Evolutionary conservation across 176 grass and related monocot genomes (phyloP).

Genomic region (Ananas comosus): DNA sequence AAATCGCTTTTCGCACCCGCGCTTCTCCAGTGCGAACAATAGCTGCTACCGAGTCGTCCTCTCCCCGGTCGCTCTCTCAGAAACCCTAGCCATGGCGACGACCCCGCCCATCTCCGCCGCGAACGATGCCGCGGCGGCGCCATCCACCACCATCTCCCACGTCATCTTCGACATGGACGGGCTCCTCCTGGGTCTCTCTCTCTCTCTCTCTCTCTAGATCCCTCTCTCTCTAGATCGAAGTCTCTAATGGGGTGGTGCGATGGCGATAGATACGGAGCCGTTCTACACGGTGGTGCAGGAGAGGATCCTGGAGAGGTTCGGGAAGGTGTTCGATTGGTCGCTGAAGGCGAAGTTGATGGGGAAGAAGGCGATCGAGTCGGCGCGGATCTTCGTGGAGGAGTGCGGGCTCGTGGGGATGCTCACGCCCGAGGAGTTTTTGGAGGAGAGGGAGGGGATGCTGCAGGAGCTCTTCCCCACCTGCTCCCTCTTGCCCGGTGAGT

Average conservation of each 20-base stretch:
- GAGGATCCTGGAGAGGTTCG: constrained; percentile 75
- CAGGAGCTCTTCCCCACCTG: constrained; percentile 78
- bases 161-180: constrained; percentile 98
- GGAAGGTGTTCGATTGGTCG: constrained; percentile 90
- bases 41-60: background rate
- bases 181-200: constrained; percentile 55
- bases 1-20: too few species aligned
- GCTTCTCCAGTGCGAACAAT: background rate
- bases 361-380: constrained; percentile 71
- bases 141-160: constrained; percentile 38
- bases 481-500: constrained; percentile 52
- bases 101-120: background rate
- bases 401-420: constrained; percentile 56
- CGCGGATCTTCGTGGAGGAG: constrained; percentile 65
- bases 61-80: background rate
- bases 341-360: constrained; percentile 98
- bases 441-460: constrained; percentile 80
- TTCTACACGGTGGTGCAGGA: constrained; percentile 95
- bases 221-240: background rate
- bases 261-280: constrained; percentile 63
- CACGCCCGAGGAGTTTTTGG: constrained; percentile 67
- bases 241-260: constrained; percentile 2
- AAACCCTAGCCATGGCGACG: background rate
- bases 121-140: too few species aligned
- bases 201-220: background rate